Conservation (phyloP, 257 asterid genomes). For the Solanum sitiens region DNA sequence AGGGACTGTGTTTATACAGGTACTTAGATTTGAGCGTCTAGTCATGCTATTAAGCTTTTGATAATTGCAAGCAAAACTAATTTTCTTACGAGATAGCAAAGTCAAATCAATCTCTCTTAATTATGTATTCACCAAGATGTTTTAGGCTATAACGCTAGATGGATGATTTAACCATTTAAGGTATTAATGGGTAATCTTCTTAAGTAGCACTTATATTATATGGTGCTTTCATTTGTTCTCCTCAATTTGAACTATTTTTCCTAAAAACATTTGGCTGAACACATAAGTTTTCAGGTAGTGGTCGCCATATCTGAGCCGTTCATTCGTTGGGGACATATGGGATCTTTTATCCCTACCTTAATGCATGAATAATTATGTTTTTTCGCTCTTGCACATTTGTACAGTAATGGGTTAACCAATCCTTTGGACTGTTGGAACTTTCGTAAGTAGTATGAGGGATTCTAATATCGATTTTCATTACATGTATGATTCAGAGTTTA, state of each 20-base stretch:
- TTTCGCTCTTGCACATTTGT: background rate
- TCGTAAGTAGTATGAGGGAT: background rate
- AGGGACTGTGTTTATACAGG: slow-evolving; percentile 90
- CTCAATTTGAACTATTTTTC: background rate
- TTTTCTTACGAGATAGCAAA: background rate
- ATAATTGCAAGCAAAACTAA: background rate
- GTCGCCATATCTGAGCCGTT: background rate
- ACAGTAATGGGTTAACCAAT: background rate
- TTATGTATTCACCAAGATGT: background rate
- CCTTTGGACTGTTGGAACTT: background rate
- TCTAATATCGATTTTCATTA: background rate
- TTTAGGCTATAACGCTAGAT: background rate
- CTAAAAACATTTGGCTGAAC: background rate
- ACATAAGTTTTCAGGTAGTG: background rate
- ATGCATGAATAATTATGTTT: background rate
- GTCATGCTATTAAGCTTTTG: background rate
- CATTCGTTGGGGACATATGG: background rate
- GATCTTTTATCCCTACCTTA: background rate
- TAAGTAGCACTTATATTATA: background rate
- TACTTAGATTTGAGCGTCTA: slow-evolving; percentile 5
- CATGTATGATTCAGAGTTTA: background rate
- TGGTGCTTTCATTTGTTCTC: background rate
- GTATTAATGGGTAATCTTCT: background rate
- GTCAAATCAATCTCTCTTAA: background rate
- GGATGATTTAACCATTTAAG: background rate